A percentile compares a stretch with the other conserved stretches of the same genome.
These are phyloP conservation scores for Phaffomyces thermotolerans DNA, from an alignment of 805 yeast species.

Conservation along the genomic window DNA sequence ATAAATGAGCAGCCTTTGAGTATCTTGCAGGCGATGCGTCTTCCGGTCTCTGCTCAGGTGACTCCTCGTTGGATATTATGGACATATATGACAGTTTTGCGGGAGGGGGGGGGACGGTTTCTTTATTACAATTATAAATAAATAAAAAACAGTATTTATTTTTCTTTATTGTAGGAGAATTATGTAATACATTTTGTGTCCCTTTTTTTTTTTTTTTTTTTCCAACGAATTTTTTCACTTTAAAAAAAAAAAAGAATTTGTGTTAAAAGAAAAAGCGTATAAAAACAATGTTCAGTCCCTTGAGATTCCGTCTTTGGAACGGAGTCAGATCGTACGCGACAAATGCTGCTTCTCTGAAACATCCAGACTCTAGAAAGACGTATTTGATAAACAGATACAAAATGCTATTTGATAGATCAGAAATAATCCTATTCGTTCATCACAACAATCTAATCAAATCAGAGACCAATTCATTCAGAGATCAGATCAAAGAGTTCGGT, in stretches of 20 bases:
- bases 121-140: too few species aligned
- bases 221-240: not conserved
- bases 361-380: constrained; percentile 71
- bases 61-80: too few species aligned
- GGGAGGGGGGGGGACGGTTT: too few species aligned
- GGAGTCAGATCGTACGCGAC: constrained; percentile 16
- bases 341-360: constrained; percentile 36
- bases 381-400: constrained; percentile 77
- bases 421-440: constrained; percentile 73
- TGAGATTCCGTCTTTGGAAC: not conserved
- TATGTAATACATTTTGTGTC: too few species aligned
- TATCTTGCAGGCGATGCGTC: constrained; percentile 20
- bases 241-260: not conserved
- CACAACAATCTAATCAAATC: constrained; percentile 70
- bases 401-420: constrained; percentile 55
- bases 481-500: constrained; percentile 56
- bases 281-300: constrained; percentile 2
- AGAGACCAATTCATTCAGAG: constrained; percentile 61
- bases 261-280: not conserved
- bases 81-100: too few species aligned
- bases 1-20: constrained; percentile 21
- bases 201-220: constrained; percentile 3
- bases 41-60: constrained; percentile 18
- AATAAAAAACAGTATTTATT: not conserved
- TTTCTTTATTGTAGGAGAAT: too few species aligned